Evolutionary conservation across 2,329 filamentous ascomycete species (phyloP), one percentile per base, ranked within the genome.

Genomic region (Cladosporium phlei): DNA sequence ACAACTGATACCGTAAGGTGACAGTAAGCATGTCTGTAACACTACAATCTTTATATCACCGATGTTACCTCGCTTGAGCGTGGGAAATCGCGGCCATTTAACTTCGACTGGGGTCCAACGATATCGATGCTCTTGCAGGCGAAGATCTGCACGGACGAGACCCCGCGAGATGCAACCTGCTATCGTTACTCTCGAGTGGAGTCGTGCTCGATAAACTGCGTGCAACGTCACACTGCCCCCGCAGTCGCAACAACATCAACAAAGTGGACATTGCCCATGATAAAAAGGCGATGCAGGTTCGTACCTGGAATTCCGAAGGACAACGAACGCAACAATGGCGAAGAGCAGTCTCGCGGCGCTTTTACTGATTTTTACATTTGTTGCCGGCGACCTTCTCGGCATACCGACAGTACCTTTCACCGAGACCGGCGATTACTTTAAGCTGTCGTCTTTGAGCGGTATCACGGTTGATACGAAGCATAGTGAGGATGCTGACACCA

Each of bases 381-480:
- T 33, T n/a, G 16, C 20, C 8, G 30, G 28, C 28, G 48, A 49
- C 34, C 50, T 54, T 3, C 30, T 52, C 12, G 52, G 50, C 12
- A 20, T 51, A 10, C 52, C 52, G 7, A 54, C 52, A 11, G 46
- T 54, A 14, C 52, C 52, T 17, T 54, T 47, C 30, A 16, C 25
- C 11, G 37, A 46, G 10, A 17, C 38, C 14, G 35, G 46, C n/a
- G 25, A 21, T 12, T 14, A 25, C n/a, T 20, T 51, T 14, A n/a
- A 44, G 29, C 34, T 52, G 3, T 30, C 27, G 6, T 17, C 22
- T 6, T 21, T 52, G 5, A 16, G 42, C 10, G 49, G 28, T 3
- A 68, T 79, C 38, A 54, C 75, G 10, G 69, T 80, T 8, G 70
- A 79, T 49, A 47, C 55, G 2, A 55, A 57, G 3, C 74, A 67